Conservation (phyloP, 371 early-diverging fungal genomes). For the Funneliformis caledonium region DNA sequence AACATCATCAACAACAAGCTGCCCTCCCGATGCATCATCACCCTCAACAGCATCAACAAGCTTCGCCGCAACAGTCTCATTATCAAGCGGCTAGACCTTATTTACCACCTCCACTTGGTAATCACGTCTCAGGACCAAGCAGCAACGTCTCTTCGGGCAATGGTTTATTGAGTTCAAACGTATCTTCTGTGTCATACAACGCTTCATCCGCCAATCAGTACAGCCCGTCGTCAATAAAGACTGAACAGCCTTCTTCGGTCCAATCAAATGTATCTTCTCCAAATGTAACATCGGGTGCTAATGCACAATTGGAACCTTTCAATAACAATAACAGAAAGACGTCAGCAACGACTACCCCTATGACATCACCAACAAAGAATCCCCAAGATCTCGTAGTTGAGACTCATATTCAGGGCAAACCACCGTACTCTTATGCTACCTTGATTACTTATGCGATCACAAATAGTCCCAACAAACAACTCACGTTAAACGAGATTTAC, state of each 20-base stretch:
- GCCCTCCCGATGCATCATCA: slow-evolving; percentile 3
- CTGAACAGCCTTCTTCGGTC: background rate
- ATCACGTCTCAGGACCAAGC: background rate
- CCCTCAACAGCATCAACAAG: slow-evolving; percentile 21
- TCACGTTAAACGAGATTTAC: slow-evolving; percentile 88
- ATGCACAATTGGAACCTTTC: background rate
- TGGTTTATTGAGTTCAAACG: background rate
- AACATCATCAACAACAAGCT: slow-evolving; percentile 12
- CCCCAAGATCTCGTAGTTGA: slow-evolving; percentile 39
- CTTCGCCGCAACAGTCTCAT: slow-evolving; percentile 24
- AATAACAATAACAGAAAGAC: slow-evolving; percentile 9
- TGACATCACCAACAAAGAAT: slow-evolving; percentile 35
- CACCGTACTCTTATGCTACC: slow-evolving; percentile 82
- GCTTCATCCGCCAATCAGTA: background rate
- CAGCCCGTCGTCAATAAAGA: background rate
- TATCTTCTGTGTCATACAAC: background rate
- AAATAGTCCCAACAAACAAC: slow-evolving; percentile 66
- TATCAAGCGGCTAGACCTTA: background rate
- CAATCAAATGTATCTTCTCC: background rate
- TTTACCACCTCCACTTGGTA: background rate
- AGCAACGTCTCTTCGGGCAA: background rate
- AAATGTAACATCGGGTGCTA: slow-evolving; percentile 17
- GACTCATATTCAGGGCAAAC: slow-evolving; percentile 33
- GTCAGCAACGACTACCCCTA: background rate
- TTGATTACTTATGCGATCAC: slow-evolving; percentile 89